Evolutionary conservation across 2,329 filamentous ascomycete species (phyloP).

Genomic region (Hansfordia pulvinata): DNA sequence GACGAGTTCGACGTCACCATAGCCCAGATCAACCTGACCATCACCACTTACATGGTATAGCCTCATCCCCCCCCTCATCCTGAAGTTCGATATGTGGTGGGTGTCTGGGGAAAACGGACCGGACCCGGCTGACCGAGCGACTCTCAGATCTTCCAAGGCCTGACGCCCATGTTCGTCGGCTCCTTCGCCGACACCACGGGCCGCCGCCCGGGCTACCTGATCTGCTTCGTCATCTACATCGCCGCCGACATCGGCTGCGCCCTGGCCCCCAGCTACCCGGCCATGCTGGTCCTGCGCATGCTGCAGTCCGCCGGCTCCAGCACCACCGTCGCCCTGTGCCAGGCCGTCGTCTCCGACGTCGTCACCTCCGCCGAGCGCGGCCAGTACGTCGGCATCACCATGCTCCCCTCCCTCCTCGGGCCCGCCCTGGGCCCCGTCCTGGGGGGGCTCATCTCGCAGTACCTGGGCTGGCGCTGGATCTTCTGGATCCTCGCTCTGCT

Average conservation of each 20-base stretch:
- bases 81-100: too few species aligned
- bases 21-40: constrained; percentile 10
- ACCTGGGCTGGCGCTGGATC: constrained; percentile 28
- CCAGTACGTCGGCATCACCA: constrained; percentile 32
- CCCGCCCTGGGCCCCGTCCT: constrained; percentile 27
- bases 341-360: constrained; percentile 40
- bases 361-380: constrained; percentile 39
- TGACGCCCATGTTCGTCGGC: constrained; percentile 33
- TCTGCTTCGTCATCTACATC: constrained; percentile 28
- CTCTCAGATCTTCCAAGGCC: constrained; percentile 30
- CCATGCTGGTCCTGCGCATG: constrained; percentile 29
- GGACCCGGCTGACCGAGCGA: too few species aligned
- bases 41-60: constrained; percentile 22
- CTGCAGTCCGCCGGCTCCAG: constrained; percentile 35
- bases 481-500: constrained; percentile 33
- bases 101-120: too few species aligned
- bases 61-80: too few species aligned
- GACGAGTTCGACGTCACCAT: neutral
- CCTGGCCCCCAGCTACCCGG: constrained; percentile 22
- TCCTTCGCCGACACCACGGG: constrained; percentile 30
- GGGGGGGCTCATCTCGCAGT: constrained; percentile 22
- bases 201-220: constrained; percentile 27
- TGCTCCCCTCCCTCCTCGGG: constrained; percentile 24
- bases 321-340: constrained; percentile 34
- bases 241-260: constrained; percentile 26